phyloP scores from a whole-genome alignment of 2,329 filamentous ascomycete species.

The Xylariaceae sp. region DNA sequence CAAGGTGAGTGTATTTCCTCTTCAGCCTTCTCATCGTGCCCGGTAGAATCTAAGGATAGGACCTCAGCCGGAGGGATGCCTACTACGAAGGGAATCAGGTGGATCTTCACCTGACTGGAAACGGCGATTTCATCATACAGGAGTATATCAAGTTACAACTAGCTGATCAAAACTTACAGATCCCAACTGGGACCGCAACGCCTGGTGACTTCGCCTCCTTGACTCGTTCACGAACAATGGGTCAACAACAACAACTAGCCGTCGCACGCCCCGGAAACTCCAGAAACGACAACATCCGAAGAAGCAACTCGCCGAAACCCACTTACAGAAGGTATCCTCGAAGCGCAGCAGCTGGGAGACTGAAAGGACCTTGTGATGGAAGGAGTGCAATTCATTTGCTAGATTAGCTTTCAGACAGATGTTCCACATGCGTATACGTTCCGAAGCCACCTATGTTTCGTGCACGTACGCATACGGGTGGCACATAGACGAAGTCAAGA shows the following conservation, averaged over 20 bases:
- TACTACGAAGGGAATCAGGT: not conserved
- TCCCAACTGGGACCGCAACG: constrained; percentile 88
- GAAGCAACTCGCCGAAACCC: constrained; percentile 27
- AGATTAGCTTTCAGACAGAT: not conserved
- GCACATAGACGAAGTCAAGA: not conserved
- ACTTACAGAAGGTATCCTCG: constrained; percentile 18
- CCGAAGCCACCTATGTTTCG: not conserved
- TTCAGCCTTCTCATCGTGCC: not conserved
- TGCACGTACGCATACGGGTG: not conserved
- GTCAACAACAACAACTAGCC: constrained; percentile 9
- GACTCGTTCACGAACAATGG: constrained; percentile 36
- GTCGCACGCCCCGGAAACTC: constrained; percentile 45
- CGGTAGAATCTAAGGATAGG: too few relatives aligned
- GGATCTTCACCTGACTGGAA: not conserved
- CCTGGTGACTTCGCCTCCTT: constrained; percentile 65
- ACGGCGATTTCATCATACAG: not conserved
- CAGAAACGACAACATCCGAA: constrained; percentile 44
- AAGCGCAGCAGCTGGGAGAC: constrained; percentile 28
- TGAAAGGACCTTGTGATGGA: constrained; percentile 21
- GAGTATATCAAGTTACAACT: not conserved
- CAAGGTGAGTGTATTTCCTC: constrained; percentile 66
- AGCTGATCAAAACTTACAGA: constrained; percentile 48
- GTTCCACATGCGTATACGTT: not conserved
- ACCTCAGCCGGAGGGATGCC: not conserved
- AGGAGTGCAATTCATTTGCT: not conserved